Conservation (phyloP, 176 grass and related monocot genomes). For the Lolium perenne region DNA sequence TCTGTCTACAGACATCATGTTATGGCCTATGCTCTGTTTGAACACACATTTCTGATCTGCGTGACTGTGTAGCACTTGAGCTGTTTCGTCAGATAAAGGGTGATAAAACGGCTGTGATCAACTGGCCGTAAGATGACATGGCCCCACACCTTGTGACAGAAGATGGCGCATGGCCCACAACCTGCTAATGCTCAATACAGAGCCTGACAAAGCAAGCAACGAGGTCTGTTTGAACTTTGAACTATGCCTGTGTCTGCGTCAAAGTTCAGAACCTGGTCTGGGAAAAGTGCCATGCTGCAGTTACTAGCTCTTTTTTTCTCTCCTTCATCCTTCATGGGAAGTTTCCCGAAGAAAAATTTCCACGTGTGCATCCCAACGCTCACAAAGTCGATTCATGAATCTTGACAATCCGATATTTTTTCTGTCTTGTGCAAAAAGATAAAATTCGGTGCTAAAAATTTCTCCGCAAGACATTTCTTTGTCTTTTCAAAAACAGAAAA, state of each 20-base stretch:
- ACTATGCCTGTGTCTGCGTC: background rate
- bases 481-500: too few relatives aligned
- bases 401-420: too few relatives aligned
- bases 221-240: slow-evolving; percentile 3
- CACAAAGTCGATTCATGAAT: too few relatives aligned
- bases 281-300: background rate
- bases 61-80: background rate
- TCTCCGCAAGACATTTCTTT: too few relatives aligned
- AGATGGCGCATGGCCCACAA: background rate
- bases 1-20: too few relatives aligned
- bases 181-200: background rate
- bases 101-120: background rate
- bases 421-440: too few relatives aligned
- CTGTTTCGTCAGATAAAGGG: background rate
- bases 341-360: too few relatives aligned
- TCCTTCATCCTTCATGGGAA: too few relatives aligned
- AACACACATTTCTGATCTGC: background rate
- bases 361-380: too few relatives aligned
- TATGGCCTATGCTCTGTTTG: background rate
- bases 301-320: background rate
- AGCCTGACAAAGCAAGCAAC: slow-evolving; percentile 42
- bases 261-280: slow-evolving; percentile 8
- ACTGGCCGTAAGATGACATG: background rate
- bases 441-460: too few relatives aligned
- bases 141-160: slow-evolving; percentile 21